Base-by-base conservation (phyloP, 192 early-diverging fungal genomes). In the Paraglomus occultum region DNA sequence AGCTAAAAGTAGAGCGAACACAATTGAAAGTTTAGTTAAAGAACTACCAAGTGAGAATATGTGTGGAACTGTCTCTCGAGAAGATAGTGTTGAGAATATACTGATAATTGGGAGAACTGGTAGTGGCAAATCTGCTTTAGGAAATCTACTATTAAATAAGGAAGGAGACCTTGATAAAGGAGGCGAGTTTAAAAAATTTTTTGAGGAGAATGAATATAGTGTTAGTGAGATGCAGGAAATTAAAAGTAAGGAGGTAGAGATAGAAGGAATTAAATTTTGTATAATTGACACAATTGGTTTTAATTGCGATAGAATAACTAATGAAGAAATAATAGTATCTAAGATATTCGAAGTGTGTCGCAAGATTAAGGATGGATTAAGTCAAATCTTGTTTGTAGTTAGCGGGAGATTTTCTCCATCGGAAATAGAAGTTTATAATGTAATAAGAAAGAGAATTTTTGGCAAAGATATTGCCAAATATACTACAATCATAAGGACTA, bases 241-340 rank as follows among this genome's bases (percentile, higher is more conserved):
- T 10, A 22, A 66, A 51, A 66, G 5, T 8, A 18, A 40, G 20
- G 64, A 18, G 1, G 39, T 66, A 8, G 31, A 17, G 42, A 11
- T 15, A 18, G n/a, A 66, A 6, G 48, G 23, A 9, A 66, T 4
- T 1, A 52, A 51, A 17, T 51, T 42, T 40, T 20, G 20, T 12
- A 39, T 48, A 42, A 47, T 66, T 40, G 64, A 66, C 42, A 66
- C 64, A 9, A 31, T 51, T 40, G 64, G 64, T 11, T 51, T 66
- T 40, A 38, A 39, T 66, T 14, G 52, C 52, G 52, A 22, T 39
- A 0, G 14, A 14, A 40, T 66, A 6, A 5, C 18, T 8, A 9
- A 51, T 8, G 8, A 51, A 15, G 38, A 52, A 42, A 38, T 51
- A 4, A 10, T 66, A 12, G 8, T 40, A 11, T n/a, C n/a, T n/a